phyloP scores from a whole-genome alignment of 805 yeast species.

The Zygosaccharomyces kombuchaensis region DNA sequence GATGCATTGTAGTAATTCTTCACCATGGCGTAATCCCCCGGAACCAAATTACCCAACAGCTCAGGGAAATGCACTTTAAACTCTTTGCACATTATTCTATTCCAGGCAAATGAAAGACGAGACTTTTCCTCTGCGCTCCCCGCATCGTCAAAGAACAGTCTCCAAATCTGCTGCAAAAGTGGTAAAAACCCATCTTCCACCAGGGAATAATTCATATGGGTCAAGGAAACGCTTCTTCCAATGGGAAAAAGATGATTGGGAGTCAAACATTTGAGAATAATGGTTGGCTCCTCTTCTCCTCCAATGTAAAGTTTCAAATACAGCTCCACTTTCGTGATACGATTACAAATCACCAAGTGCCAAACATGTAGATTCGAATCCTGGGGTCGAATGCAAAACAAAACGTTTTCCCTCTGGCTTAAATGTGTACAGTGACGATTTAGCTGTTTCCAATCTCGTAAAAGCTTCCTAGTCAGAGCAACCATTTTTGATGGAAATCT shows the following conservation, averaged over 20 bases:
- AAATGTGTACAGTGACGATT: conserved; percentile 10
- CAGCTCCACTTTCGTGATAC: conserved; percentile 18
- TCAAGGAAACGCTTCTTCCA: conserved; percentile 25
- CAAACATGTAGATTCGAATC: conserved; percentile 34
- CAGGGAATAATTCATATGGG: conserved; percentile 21
- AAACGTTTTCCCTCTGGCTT: conserved; percentile 5
- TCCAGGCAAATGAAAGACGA: conserved; percentile 25
- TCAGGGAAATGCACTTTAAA: conserved; percentile 31
- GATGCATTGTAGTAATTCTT: conserved; percentile 12
- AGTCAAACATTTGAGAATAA: conserved; percentile 29
- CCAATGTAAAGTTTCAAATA: conserved; percentile 26
- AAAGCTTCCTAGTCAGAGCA: conserved; percentile 24
- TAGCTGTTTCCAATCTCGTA: conserved; percentile 34
- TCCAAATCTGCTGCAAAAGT: conserved; percentile 23
- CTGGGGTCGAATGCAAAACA: conserved; percentile 30
- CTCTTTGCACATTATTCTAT: conserved; percentile 28
- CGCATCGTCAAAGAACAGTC: conserved; percentile 13
- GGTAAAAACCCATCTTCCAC: conserved; percentile 20
- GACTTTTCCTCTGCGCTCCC: conserved; percentile 1
- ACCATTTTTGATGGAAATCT: conserved; percentile 11
- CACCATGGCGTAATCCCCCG: conserved; percentile 26
- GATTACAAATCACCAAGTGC: conserved; percentile 29
- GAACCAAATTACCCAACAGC: conserved; percentile 21
- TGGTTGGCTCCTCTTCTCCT: conserved; percentile 18
- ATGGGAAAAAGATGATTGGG: conserved; percentile 29